A percentile compares a stretch with the other conserved stretches of the same genome.
Evolutionary conservation across 306 rosid genomes (phyloP).

Genomic region (Dicorynia guianensis): DNA sequence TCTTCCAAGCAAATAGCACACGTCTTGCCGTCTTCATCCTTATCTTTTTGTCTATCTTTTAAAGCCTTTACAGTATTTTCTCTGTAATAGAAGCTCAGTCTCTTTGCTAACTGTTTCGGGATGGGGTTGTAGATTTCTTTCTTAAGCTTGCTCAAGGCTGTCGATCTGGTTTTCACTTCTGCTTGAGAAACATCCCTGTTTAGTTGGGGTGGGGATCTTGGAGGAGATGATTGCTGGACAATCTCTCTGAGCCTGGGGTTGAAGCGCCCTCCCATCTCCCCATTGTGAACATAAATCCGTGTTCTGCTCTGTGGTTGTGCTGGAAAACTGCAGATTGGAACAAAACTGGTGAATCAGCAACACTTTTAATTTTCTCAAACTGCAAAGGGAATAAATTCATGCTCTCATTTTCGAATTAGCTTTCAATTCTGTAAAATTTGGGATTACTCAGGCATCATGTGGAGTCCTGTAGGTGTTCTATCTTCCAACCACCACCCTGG

Average conservation of each 20-base stretch:
- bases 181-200: neutral
- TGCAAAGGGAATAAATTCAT: neutral
- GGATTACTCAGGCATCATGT: slow-evolving; percentile 41
- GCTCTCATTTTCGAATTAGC: neutral
- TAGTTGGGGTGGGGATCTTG: slow-evolving; percentile 34
- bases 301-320: slow-evolving; percentile 11
- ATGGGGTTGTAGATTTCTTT: slow-evolving; percentile 50
- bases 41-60: slow-evolving; percentile 12
- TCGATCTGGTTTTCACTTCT: slow-evolving; percentile 37
- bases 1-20: slow-evolving; percentile 86
- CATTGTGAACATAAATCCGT: slow-evolving; percentile 8
- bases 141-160: slow-evolving; percentile 53
- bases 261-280: neutral
- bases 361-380: neutral
- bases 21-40: slow-evolving; percentile 60
- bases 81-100: slow-evolving; percentile 52
- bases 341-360: neutral
- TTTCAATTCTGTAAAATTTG: neutral
- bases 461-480: slow-evolving; percentile 6
- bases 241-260: slow-evolving; percentile 29
- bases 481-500: slow-evolving; percentile 20
- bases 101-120: slow-evolving; percentile 31
- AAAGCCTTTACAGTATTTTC: slow-evolving; percentile 31
- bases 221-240: neutral
- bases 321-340: slow-evolving; percentile 39